Evolutionary conservation across 768 basidiomycete species (phyloP).

Genomic region (Dacryopinax spathularia): DNA sequence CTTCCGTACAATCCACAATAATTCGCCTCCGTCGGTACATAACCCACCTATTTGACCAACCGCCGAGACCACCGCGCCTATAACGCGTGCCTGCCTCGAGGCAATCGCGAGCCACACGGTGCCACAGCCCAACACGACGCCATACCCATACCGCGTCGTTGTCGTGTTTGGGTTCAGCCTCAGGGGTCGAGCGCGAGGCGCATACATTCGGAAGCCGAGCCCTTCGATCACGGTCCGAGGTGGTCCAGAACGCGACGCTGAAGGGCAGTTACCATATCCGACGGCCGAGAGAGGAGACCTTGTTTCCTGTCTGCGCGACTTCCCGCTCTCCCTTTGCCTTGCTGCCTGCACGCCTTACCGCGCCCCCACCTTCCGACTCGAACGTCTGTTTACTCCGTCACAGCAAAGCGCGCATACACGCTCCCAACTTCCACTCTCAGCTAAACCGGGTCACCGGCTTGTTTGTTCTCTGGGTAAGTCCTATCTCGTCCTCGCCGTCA

Average conservation of each 20-base stretch:
- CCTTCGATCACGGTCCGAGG: background rate
- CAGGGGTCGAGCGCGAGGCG: background rate
- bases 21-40: background rate
- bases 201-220: conserved; percentile 2
- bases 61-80: background rate
- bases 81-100: background rate
- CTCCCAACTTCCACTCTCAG: background rate
- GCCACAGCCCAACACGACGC: too few species aligned
- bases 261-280: conserved; percentile 1
- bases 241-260: background rate
- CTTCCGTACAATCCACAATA: conserved; percentile 1
- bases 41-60: background rate
- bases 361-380: background rate
- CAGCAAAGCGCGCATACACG: conserved; percentile 2
- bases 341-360: background rate
- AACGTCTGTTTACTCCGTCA: background rate
- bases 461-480: conserved; percentile 2
- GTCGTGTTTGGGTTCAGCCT: conserved; percentile 1
- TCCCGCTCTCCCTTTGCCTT: background rate
- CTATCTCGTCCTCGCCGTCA: background rate
- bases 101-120: conserved; percentile 2
- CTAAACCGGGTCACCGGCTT: background rate
- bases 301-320: background rate
- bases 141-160: background rate
- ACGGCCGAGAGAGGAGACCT: background rate